Conservation (phyloP, 2,329 filamentous ascomycete genomes). For the Tolypocladium amazonense region DNA sequence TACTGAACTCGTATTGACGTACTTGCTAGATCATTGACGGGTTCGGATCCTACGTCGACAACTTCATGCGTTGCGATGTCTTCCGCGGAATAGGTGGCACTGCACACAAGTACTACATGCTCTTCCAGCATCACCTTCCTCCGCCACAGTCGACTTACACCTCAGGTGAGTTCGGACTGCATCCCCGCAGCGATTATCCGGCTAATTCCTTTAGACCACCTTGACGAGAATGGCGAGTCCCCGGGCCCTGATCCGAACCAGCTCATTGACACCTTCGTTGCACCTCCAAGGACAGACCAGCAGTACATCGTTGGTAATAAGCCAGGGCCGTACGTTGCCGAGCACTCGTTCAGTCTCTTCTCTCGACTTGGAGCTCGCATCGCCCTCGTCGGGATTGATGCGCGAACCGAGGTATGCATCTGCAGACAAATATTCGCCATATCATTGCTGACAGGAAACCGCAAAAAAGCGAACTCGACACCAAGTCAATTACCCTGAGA, state of each 20-base stretch:
- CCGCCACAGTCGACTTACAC: conserved; percentile 82
- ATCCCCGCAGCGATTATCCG: neutral
- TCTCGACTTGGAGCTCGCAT: conserved; percentile 73
- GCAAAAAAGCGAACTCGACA: conserved; percentile 61
- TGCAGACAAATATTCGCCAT: no score
- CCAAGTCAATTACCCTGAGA: conserved; percentile 90
- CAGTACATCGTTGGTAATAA: conserved; percentile 71
- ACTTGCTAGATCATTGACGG: conserved; percentile 69
- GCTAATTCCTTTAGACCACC: conserved; percentile 3
- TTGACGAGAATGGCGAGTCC: conserved; percentile 17
- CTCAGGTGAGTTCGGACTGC: conserved; percentile 41
- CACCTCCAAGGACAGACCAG: conserved; percentile 42
- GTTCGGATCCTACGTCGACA: conserved; percentile 85
- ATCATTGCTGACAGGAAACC: neutral
- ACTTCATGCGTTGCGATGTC: conserved; percentile 87
- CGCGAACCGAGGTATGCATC: conserved; percentile 64
- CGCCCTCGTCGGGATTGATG: conserved; percentile 81
- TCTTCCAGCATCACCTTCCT: conserved; percentile 91
- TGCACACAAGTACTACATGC: conserved; percentile 95
- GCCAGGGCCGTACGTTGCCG: conserved; percentile 80
- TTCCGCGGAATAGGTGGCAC: conserved; percentile 86
- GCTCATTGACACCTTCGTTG: conserved; percentile 63
- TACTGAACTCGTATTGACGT: conserved; percentile 17
- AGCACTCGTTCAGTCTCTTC: conserved; percentile 80
- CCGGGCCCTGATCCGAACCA: conserved; percentile 60